phyloP scores from a whole-genome alignment of 441 rosid genomes.

The Croton laevigatus region DNA sequence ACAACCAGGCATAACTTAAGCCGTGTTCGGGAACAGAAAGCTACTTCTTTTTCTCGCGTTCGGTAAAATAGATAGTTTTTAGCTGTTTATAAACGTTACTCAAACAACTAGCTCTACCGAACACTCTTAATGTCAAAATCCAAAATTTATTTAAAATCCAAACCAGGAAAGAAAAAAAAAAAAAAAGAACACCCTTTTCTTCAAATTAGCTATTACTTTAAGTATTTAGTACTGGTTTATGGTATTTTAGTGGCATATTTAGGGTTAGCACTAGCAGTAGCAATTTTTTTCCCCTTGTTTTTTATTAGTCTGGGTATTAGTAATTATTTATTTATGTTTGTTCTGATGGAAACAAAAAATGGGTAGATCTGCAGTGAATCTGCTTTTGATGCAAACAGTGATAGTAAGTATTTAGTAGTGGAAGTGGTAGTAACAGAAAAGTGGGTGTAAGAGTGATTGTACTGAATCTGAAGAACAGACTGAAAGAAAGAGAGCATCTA shows the following conservation, averaged over 20 bases:
- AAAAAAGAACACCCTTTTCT: background rate
- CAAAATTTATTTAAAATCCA: too few species aligned
- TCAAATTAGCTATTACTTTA: slow-evolving; percentile 7
- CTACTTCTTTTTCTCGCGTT: too few species aligned
- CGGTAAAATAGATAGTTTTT: too few species aligned
- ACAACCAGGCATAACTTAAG: slow-evolving; percentile 30
- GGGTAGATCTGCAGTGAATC: slow-evolving; percentile 35
- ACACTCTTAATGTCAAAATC: slow-evolving; percentile 16
- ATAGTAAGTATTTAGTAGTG: slow-evolving; percentile 20
- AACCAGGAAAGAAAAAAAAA: background rate
- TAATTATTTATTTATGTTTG: slow-evolving; percentile 19
- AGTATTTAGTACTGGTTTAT: slow-evolving; percentile 4
- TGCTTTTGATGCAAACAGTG: slow-evolving; percentile 40
- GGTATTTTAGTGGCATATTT: slow-evolving; percentile 22
- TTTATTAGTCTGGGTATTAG: background rate
- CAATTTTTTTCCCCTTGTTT: background rate
- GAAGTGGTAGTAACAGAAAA: slow-evolving; percentile 18
- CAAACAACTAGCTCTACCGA: too few species aligned
- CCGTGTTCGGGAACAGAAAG: too few species aligned
- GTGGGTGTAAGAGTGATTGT: slow-evolving; percentile 32
- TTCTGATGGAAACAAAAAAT: slow-evolving; percentile 13
- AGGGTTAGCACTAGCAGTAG: slow-evolving; percentile 15
- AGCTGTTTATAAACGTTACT: too few species aligned
- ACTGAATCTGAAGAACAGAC: slow-evolving; percentile 5
- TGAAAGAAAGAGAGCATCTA: background rate